These are phyloP conservation scores for Sisymbrium irio DNA, from an alignment of 345 rosid genomes.

Conservation along the genomic window DNA sequence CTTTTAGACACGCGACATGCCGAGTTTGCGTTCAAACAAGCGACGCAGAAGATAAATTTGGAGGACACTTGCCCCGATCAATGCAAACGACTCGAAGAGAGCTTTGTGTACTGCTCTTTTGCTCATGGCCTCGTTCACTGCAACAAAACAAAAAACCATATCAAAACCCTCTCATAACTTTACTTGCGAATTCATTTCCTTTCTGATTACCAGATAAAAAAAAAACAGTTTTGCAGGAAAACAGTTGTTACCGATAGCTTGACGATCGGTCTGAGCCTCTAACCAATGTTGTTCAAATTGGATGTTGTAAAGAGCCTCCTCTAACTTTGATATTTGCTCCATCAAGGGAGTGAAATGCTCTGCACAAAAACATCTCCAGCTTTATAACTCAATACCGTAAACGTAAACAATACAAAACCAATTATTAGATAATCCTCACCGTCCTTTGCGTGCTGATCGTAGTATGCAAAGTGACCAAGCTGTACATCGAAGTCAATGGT, in stretches of 20 bases:
- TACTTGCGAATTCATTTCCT: too few relatives aligned
- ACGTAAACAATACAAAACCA: neutral
- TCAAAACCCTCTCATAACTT: neutral
- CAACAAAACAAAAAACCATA: neutral
- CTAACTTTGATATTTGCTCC: conserved; percentile 59
- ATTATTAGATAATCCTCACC: conserved; percentile 33
- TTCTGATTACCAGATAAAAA: too few relatives aligned
- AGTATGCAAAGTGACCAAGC: conserved; percentile 55
- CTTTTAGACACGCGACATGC: conserved; percentile 56
- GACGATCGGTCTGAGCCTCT: conserved; percentile 77
- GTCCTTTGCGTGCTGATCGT: conserved; percentile 70
- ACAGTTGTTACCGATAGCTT: conserved; percentile 47
- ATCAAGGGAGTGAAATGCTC: conserved; percentile 65
- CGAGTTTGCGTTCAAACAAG: conserved; percentile 65
- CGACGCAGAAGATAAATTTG: conserved; percentile 70
- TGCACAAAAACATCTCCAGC: conserved; percentile 28
- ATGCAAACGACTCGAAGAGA: conserved; percentile 55
- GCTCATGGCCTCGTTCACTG: conserved; percentile 69
- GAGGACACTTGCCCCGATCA: conserved; percentile 55
- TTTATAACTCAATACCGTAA: neutral
- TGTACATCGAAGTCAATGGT: conserved; percentile 70
- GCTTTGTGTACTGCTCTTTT: conserved; percentile 67
- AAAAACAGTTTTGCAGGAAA: neutral
- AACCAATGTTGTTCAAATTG: conserved; percentile 82
- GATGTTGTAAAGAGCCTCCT: conserved; percentile 69